Conservation (phyloP, 768 basidiomycete species). For the Kwoniella sp. region DNA sequence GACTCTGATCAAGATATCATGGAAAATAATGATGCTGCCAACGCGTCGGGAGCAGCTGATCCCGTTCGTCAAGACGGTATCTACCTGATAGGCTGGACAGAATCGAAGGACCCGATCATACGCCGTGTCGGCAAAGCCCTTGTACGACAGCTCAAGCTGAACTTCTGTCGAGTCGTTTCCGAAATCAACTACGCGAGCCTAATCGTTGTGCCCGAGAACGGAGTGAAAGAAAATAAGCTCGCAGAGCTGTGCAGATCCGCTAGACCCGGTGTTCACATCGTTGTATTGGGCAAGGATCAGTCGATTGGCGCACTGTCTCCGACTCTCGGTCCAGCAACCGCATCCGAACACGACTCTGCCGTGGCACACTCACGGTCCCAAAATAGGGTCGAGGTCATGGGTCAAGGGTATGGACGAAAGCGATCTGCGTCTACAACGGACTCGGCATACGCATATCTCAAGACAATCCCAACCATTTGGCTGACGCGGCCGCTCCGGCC, state of each 20-base stretch:
- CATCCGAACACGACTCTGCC: slow-evolving; percentile 1
- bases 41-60: neutral
- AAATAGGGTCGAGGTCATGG: neutral
- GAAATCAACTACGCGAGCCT: slow-evolving; percentile 37
- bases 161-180: slow-evolving; percentile 39
- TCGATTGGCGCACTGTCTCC: slow-evolving; percentile 16
- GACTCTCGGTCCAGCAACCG: slow-evolving; percentile 6
- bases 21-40: neutral
- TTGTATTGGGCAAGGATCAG: slow-evolving; percentile 27
- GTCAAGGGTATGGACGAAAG: neutral
- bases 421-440: slow-evolving; percentile 7
- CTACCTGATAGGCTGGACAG: slow-evolving; percentile 33
- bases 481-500: slow-evolving; percentile 39
- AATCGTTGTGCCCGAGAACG: slow-evolving; percentile 35
- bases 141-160: slow-evolving; percentile 37
- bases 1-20: slow-evolving; percentile 37
- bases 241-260: slow-evolving; percentile 26
- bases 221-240: slow-evolving; percentile 13
- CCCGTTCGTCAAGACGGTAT: slow-evolving; percentile 31
- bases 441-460: slow-evolving; percentile 8
- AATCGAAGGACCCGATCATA: slow-evolving; percentile 18
- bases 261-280: slow-evolving; percentile 31
- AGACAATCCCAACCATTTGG: slow-evolving; percentile 11
- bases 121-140: slow-evolving; percentile 40
- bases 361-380: neutral